These are phyloP conservation scores for Beauveria caledonica DNA, from an alignment of 2,329 filamentous ascomycete genomes.

Conservation along the genomic window DNA sequence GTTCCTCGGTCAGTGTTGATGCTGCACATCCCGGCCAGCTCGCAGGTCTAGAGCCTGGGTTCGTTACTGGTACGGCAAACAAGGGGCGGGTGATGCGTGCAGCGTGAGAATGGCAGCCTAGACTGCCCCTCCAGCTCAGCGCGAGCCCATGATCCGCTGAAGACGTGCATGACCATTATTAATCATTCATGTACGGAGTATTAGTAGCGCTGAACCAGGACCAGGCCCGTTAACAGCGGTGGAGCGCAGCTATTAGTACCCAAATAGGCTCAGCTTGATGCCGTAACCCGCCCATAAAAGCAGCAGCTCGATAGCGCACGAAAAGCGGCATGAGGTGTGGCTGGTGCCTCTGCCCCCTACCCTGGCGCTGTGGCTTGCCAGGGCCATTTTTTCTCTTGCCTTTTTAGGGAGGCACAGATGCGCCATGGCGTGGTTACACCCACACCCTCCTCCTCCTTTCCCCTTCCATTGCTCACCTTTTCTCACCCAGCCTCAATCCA, in stretches of 20 bases:
- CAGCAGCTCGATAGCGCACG: not conserved
- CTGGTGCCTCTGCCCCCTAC: not conserved
- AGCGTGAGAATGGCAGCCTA: not conserved
- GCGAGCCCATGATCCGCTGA: not conserved
- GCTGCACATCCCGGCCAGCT: not conserved
- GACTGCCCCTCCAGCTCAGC: not conserved
- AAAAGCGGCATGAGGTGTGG: slow-evolving; percentile 10
- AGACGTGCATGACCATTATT: not conserved
- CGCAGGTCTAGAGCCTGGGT: slow-evolving; percentile 1
- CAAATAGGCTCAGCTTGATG: not conserved
- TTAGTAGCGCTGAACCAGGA: not conserved
- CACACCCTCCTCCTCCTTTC: not conserved
- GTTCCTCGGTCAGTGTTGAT: not conserved
- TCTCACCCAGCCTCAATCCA: not conserved
- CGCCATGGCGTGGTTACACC: not conserved
- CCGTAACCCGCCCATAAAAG: not conserved
- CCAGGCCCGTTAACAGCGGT: not conserved
- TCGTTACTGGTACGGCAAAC: not conserved
- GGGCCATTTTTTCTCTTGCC: slow-evolving; percentile 4
- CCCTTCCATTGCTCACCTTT: not conserved
- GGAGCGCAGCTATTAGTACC: not conserved
- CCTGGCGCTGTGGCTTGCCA: slow-evolving; percentile 5
- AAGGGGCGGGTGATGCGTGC: not conserved
- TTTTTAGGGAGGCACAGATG: slow-evolving; percentile 2
- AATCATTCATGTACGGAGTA: not conserved